Base-by-base conservation (phyloP, 495 filamentous ascomycete species). In the Neurospora sp. region DNA sequence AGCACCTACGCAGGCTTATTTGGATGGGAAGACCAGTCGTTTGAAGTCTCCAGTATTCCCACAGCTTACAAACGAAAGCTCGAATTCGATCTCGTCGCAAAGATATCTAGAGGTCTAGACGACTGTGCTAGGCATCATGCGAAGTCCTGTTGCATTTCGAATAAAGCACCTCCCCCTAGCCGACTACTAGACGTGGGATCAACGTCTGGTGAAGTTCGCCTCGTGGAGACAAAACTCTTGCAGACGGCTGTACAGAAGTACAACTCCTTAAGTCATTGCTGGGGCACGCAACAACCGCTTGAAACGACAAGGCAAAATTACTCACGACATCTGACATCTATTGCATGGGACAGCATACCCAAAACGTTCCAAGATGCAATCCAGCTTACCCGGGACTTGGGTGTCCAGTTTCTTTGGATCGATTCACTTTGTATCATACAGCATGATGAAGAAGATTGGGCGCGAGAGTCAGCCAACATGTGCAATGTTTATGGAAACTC, bases 391-490 rank as follows among this genome's bases (percentile, higher is more conserved):
- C 72, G 75, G 8, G 66, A 61, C 5, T 69, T 82, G 22, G 73
- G 69, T 12, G 39, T 81, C 27, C 69, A 68, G 8, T 81, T 78
- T 71, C 71, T 83, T 20, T 82, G 82, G 81, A 81, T 83, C 46
- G 81, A 82, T 69, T 74, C 76, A 31, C 61, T 83, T 8, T 82
- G 79, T 44, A 78, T 81, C n/a, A 71, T 79, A 44, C 76, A 81
- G 71, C 42, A 75, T 39, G 69, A 71, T 38, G 11, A 11, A 0
- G 38, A 70, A 5, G 80, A 82, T 73, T 81, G 79, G 79, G 72
- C 18, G 12, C 53, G 12, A 9, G 70, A 82, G 66, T 73, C 77
- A 12, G 53, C 40, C 3, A 68, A 71, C 1, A 81, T 81, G 80
- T 75, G 59, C 27, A 11, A 35, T 27, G 59, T 82, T 16, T 82